Evolutionary conservation across 768 basidiomycete species (phyloP), one percentile per base, ranked within the genome.

Genomic region (Mycena rosella): DNA sequence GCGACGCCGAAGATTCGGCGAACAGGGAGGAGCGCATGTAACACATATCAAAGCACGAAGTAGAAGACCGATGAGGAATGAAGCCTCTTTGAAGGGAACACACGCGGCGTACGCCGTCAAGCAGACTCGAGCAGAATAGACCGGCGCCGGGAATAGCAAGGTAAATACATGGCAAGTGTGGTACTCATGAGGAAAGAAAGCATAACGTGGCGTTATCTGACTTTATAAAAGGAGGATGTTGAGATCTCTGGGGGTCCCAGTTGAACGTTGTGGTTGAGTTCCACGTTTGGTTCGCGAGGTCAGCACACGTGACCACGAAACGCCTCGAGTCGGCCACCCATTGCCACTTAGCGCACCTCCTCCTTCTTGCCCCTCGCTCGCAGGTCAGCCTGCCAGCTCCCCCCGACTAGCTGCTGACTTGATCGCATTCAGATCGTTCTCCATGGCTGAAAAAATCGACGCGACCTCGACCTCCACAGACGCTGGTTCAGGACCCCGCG

Each of bases 391-490:
- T 10, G 10, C 22, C 34, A 24, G 29, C 56, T 22, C 4, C 30
- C n/a, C 17, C 44, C 15, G 8, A 55, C 27, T 9, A 57, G 5
- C 49, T 15, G 22, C 24, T 22, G 7, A 32, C 65, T 61, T 27
- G 48, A 30, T 29, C 17, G 15, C 22, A 18, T 54, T 18, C 53
- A 67, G 59, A 55, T 59, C 9, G 18, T 56, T 52, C 51, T 5
- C 54, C 69, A 89, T 89, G 88, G 76, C 85, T 62, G 87, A 88
- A 68, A 89, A 87, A 80, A 77, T 84, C 77, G 89, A 91, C 78
- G 85, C 84, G 75, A 87, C 84, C 29, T 85, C 89, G 48, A 78
- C 86, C 34, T 86, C 88, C 65, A 84, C 85, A 73, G 88, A 91
- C 71, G 78, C 77, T 65, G 76, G 78, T n/a, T n/a, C n/a, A n/a